Evolutionary conservation across 768 basidiomycete species (phyloP), one percentile per base, ranked within the genome.

Genomic region (Hypholoma fasciculare): DNA sequence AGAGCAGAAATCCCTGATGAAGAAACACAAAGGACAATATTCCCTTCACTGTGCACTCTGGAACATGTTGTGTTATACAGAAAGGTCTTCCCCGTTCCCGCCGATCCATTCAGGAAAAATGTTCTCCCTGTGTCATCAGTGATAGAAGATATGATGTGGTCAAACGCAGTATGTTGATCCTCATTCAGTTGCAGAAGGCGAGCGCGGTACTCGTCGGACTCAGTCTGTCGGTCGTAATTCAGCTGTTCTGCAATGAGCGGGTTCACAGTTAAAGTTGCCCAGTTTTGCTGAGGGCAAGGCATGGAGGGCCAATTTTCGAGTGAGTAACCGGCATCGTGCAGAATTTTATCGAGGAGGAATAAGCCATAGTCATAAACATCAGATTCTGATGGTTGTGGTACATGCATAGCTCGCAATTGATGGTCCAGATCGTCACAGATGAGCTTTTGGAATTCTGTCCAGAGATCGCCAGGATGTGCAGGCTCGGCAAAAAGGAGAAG

Each of bases 1-100:
- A 82, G 64, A 1, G 81, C 68, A 7, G 82, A 77, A 54, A 83
- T 77, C 0, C 81, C 80, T 38, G 80, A 81, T 1, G 82, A 83
- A 12, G 80, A 77, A 13, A 79, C 77, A 75, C 76, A 81, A 2
- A 84, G 68, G 1, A 77, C 70, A 65, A 82, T 72, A 23, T 62
- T 23, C 0, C 69, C 68, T 12, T 66, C 44, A 23, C 60, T 58
- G 12, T 69, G 60, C 1, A 80, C 19, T 12, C 60, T 40, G 40
- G 65, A 38, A 60, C 72, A 69, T 43, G 79, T 60, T 2, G 73
- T 67, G 3, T 74, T 78, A 55, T 72, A 74, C 1, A 78, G 58
- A 67, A 74, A 82, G 0, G 81, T 81, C 54, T 82, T 82, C 12
- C 81, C 78, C 52, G 73, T 72, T 0, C 79, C 78, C 34, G 73